Base-by-base conservation (phyloP, 192 early-diverging fungal genomes). In the Backusella tarrabulga region DNA sequence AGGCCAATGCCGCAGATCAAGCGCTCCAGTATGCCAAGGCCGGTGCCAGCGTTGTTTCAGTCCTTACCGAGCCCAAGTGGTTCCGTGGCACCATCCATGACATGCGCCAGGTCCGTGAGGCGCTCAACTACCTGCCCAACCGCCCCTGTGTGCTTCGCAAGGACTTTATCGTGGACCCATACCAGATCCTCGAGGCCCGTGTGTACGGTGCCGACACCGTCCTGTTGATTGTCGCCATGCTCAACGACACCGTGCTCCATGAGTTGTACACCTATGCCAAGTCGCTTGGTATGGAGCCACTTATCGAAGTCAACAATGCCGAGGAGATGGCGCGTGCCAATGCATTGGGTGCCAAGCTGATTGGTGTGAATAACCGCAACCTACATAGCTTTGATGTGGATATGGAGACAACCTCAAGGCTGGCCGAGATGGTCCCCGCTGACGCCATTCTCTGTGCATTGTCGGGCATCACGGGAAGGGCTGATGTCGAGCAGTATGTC, bases 321-420 rank as follows among this genome's bases (percentile, higher is more conserved):
- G 90, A 88, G 38, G 97, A 99, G 83, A 97, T 99, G 97, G 77
- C 85, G 35, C 87, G 89, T 46, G 98, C 98, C 0, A 77, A 97
- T 26, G 87, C 86, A 34, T 80, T 93, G 7, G 96, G 94, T 0
- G 92, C 98, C 52, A 89, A 88, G 76, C 91, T 99, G 29, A 93
- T 99, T 80, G 98, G 98, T 67, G 95, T 99, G 81, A 99, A 99
- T 84, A 99, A 99, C 86, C 89, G 98, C 38, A 96, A 99, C 78
- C 82, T 99, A 81, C 94, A 98, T 81, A 97, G 92, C 60, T 99
- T 99, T 86, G 92, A 92, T 66, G 95, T 99, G 15, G 98, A 99
- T 75, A 94, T 97, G 89, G 79, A 84, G 71, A 93, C 93, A 2
- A 98, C 98, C 0, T 88, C 88, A 3, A 74, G 84, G 8, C 83